Evolutionary conservation across 768 basidiomycete species (phyloP).

Genomic region (Pleurotus tuber-regium): DNA sequence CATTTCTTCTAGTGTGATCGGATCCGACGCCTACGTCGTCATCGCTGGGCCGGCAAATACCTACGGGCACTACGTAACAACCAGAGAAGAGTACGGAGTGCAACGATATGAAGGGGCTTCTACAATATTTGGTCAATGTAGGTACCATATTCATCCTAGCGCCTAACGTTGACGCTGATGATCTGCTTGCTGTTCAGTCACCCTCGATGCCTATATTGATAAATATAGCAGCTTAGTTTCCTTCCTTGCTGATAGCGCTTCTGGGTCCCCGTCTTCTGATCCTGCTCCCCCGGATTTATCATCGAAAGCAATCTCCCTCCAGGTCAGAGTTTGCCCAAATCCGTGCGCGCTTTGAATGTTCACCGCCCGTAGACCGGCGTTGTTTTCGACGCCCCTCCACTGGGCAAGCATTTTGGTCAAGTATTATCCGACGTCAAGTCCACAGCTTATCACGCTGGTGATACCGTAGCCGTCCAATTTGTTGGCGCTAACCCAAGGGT

Average conservation of each 20-base stretch:
- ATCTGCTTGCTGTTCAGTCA: slow-evolving; percentile 44
- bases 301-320: slow-evolving; percentile 64
- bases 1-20: slow-evolving; percentile 61
- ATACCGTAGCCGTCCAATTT: slow-evolving; percentile 61
- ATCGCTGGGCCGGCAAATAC: slow-evolving; percentile 82
- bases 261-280: slow-evolving; percentile 55
- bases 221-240: slow-evolving; percentile 67
- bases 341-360: background rate
- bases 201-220: slow-evolving; percentile 79
- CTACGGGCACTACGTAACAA: slow-evolving; percentile 73
- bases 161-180: background rate
- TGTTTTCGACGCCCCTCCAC: slow-evolving; percentile 54
- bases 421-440: slow-evolving; percentile 53
- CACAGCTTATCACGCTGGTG: slow-evolving; percentile 50
- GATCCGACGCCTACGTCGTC: slow-evolving; percentile 70
- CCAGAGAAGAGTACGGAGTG: slow-evolving; percentile 67
- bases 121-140: slow-evolving; percentile 73
- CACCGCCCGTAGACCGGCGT: slow-evolving; percentile 47
- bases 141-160: slow-evolving; percentile 24
- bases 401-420: slow-evolving; percentile 60
- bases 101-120: slow-evolving; percentile 85
- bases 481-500: slow-evolving; percentile 80
- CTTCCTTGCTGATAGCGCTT: slow-evolving; percentile 51
- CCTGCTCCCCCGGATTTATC: slow-evolving; percentile 63
- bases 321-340: slow-evolving; percentile 33